Evolutionary conservation across 768 basidiomycete genomes (phyloP).

Genomic region (Macrocybe gigantea): DNA sequence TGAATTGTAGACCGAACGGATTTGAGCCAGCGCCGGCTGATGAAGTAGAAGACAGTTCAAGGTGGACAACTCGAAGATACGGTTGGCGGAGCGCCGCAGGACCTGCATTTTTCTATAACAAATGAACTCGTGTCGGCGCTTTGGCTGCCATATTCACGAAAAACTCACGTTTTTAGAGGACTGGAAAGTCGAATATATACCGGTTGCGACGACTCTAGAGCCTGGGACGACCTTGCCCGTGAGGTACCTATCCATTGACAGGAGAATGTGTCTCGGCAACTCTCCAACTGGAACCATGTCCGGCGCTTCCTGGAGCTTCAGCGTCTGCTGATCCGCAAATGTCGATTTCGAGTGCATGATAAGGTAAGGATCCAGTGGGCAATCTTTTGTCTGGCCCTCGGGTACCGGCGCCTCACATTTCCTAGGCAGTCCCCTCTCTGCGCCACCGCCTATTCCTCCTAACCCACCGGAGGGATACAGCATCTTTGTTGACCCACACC

Average conservation of each 20-base stretch:
- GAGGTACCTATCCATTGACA: constrained; percentile 86
- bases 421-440: constrained; percentile 80
- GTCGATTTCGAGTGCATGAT: constrained; percentile 92
- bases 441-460: constrained; percentile 84
- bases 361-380: constrained; percentile 92
- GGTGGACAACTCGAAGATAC: constrained; percentile 88
- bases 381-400: constrained; percentile 88
- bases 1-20: constrained; percentile 84
- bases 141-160: neutral
- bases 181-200: constrained; percentile 95
- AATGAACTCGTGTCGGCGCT: constrained; percentile 1
- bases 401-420: constrained; percentile 77
- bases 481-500: constrained; percentile 75
- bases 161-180: constrained; percentile 71
- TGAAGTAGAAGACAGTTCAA: constrained; percentile 83
- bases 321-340: constrained; percentile 92
- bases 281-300: constrained; percentile 99
- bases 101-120: constrained; percentile 64
- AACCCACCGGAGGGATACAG: constrained; percentile 75
- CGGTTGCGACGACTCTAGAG: constrained; percentile 91
- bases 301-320: constrained; percentile 97
- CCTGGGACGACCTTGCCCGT: constrained; percentile 94
- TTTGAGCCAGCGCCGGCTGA: constrained; percentile 65
- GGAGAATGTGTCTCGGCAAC: constrained; percentile 88
- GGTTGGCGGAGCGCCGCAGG: constrained; percentile 88